Evolutionary conservation across 2,329 filamentous ascomycete species (phyloP), one percentile per base, ranked within the genome.

Genomic region (Phialocephala sp.): DNA sequence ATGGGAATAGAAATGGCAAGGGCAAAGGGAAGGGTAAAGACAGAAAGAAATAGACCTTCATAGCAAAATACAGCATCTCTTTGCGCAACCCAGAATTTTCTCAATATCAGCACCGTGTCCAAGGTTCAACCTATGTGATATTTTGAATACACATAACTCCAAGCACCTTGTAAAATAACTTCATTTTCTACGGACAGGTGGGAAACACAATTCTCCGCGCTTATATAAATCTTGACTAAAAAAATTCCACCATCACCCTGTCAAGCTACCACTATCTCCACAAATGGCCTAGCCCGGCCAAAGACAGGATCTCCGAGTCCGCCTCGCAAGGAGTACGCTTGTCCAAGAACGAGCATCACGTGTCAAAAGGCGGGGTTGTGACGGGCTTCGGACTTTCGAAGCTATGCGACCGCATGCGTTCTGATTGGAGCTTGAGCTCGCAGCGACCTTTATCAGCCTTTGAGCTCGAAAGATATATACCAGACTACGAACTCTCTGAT

Each of bases 311-410:
- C 24, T 54, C 50, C 50, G 50, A 27, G 24, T 54, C 50, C 50
- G 50, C 22, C 50, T 22, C 47, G 20, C 43, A n/a, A 47, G 8
- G 24, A 32, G 27, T 32, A 3, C 27, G 27, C 27, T 32, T 32
- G 27, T 6, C 27, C 27, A 32, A 32, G 27, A 32, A 32, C 15
- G 32, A 32, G 24, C 35, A 45, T 62, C 61, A 63, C 55, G 20
- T 59, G 61, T 54, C 32, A 35, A 24, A 27, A 18, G 8, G 50
- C 50, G 50, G 50, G 24, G 24, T 54, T 27, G 22, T 54, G 24
- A 52, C 20, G 22, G 47, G 47, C 24, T 54, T 35, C 50, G 50
- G 50, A 35, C 50, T 18, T 54, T n/a, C 15, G 4, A 2, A 15
- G 24, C 24, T 54, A 20, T 18, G 50, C 50, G 50, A 27, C 24